Conservation (phyloP, 306 rosid genomes). For the Begonia masoniana region DNA sequence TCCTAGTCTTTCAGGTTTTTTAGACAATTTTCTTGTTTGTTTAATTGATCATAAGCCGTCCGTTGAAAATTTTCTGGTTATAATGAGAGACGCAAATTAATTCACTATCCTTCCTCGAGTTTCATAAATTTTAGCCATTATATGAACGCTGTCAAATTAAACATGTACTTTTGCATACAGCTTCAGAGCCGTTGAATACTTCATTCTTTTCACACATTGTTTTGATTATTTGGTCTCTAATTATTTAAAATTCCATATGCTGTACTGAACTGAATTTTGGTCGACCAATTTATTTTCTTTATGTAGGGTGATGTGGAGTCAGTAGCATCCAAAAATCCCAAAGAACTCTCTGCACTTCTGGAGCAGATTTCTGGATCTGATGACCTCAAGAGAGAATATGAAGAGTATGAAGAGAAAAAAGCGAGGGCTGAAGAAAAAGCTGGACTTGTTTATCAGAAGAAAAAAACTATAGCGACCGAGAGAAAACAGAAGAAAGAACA, state of each 20-base stretch:
- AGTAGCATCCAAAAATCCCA: slow-evolving; percentile 90
- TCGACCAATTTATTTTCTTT: slow-evolving; percentile 5
- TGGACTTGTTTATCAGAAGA: slow-evolving; percentile 81
- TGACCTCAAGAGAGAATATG: slow-evolving; percentile 78
- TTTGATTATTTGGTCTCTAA: not conserved
- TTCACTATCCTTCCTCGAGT: too few species aligned
- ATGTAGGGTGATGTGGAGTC: slow-evolving; percentile 96
- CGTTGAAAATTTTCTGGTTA: too few species aligned
- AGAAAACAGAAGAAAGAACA: slow-evolving; percentile 97
- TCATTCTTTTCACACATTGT: not conserved
- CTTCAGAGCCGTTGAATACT: too few species aligned
- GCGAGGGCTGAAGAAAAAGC: slow-evolving; percentile 79
- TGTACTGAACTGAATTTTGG: not conserved
- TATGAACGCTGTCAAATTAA: too few species aligned
- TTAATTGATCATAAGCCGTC: too few species aligned
- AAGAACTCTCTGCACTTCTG: slow-evolving; percentile 74
- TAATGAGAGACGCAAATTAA: too few species aligned
- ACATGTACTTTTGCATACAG: too few species aligned
- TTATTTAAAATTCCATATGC: not conserved
- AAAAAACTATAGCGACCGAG: slow-evolving; percentile 73
- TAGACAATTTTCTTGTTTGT: too few species aligned
- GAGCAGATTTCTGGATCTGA: slow-evolving; percentile 99
- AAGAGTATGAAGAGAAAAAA: slow-evolving; percentile 73
- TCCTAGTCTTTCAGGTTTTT: slow-evolving; percentile 88
- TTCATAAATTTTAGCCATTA: too few species aligned